Base-by-base conservation (phyloP, 2,329 filamentous ascomycete genomes). In the Neofusicoccum laricinum region DNA sequence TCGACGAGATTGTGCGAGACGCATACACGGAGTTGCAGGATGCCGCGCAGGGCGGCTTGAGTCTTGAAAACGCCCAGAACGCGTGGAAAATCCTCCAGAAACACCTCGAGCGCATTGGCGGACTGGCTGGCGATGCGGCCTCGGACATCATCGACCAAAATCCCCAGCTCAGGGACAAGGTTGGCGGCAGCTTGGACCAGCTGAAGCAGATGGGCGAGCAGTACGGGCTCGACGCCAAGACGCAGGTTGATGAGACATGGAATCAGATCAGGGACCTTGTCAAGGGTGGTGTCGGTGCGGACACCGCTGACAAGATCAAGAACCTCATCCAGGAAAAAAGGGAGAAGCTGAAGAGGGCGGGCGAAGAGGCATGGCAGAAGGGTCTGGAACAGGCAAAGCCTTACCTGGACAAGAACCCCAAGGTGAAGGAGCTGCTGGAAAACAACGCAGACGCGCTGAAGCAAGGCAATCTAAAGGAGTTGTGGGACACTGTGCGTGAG, bases 191-290 rank as follows among this genome's bases (percentile, higher is more conserved):
- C 69, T 77, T 90, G 49, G 85, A 90, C 57, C 84, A 90, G 73
- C 79, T 93, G 57, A 90, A 91, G 82, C 76, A 87, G 68, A 82
- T 91, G 75, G 87, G 87, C 30, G 85, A 91, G 14, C 80, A 86
- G 65, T 89, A 90, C 70, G 90, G 90, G 0, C 90, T 90, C 0
- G 88, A 92, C 72, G 90, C 88, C 0, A 91, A 92, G 84, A 88
- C 92, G 81, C 84, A 91, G 75, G 84, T 90, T 4, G 88, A 92
- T 63, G 82, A 89, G 76, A 90, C 89, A 1, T 92, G 88, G 85
- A 74, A 82, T 32, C 84, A 92, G 73, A 79, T 91, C 68, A 82
- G 82, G 68, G 85, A 90, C 43, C 82, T 92, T 53, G 72, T 90
- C 63, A 84, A 86, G 50, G 82, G 82, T 14, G 90, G 90, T 2